A percentile compares a stretch with the other conserved stretches of the same genome.
Evolutionary conservation across 1,139 yeast genomes (phyloP).

Genomic region (Magnusiomyces paraingens): DNA sequence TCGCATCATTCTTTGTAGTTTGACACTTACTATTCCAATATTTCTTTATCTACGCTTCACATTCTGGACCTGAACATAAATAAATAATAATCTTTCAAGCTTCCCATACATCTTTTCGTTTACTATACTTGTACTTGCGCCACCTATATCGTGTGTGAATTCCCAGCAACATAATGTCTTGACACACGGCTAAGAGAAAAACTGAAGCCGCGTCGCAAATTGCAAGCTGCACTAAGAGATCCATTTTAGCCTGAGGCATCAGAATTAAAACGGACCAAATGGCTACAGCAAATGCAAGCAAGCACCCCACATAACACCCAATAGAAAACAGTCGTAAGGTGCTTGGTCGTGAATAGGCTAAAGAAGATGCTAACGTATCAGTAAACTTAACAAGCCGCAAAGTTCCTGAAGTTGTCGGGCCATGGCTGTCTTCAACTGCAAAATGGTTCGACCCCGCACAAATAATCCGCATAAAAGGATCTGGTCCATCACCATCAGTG

Average conservation of each 20-base stretch:
- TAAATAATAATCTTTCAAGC: neutral
- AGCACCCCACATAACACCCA: conserved; percentile 17
- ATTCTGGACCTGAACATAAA: conserved; percentile 15
- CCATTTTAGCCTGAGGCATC: conserved; percentile 18
- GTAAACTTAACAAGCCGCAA: conserved; percentile 13
- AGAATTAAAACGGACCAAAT: conserved; percentile 16
- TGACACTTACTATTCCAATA: conserved; percentile 21
- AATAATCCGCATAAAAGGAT: neutral
- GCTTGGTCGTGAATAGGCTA: conserved; percentile 18
- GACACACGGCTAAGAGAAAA: conserved; percentile 20
- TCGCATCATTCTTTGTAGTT: conserved; percentile 20
- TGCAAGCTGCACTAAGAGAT: conserved; percentile 21
- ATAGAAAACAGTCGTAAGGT: conserved; percentile 18
- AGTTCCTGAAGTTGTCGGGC: conserved; percentile 1
- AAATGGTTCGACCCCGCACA: conserved; percentile 4
- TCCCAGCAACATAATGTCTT: conserved; percentile 16
- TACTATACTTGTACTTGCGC: neutral
- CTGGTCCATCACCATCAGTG: neutral
- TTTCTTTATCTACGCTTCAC: conserved; percentile 20
- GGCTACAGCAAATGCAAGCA: conserved; percentile 16
- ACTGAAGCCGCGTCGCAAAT: conserved; percentile 23
- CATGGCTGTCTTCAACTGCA: neutral
- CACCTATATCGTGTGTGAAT: neutral
- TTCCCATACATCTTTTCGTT: neutral
- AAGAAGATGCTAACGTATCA: conserved; percentile 16